Evolutionary conservation across 2,329 filamentous ascomycete genomes (phyloP), one percentile per base, ranked within the genome.

Genomic region (Penicillium freii): DNA sequence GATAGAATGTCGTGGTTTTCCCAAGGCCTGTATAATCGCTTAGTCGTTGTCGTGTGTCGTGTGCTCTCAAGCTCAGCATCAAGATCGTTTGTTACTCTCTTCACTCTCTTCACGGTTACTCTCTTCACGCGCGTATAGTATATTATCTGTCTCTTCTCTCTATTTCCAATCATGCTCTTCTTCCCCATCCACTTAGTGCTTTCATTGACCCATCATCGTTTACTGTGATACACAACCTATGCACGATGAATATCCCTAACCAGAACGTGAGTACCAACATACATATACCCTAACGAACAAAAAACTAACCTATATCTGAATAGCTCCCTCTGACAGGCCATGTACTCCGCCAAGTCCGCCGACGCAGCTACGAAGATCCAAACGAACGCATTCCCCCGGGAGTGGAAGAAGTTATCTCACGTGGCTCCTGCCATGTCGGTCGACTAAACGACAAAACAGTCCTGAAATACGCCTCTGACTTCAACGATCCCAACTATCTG

Each of bases 401-500:
- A 1, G 62, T 64, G 17, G 43, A 39, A 25, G 29, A 60, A 21
- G 58, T 64, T 7, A 59, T 64, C 38, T 54, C 29, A 10, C 57
- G 55, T 4, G 57, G 62, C 15, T 40, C 51, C 44, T 48, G 25
- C 29, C 44, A 55, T 25, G 54, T 64, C 23, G 60, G 62, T 1
- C 21, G 36, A 13, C 31, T 62, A 4, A 45, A 57, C 25, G 57
- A 59, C 4, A 44, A 19, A 6, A 47, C 46, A 7, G 61, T 64
- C n/a, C 36, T 64, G 3, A 64, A 64, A 38, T 64, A 63, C 19
- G 54, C 60, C 15, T 51, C 49, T 4, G 25, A 47, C 13, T 33
- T 50, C 38, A 58, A 49, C 11, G 44, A 60, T 23, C 15, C 13
- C 1, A 31, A 49, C 25, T 39, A 34, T 4, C 39, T 21, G 3